These are phyloP conservation scores for Malassezia caprae DNA, from an alignment of 1,284 basidiomycete species.

Conservation along the genomic window DNA sequence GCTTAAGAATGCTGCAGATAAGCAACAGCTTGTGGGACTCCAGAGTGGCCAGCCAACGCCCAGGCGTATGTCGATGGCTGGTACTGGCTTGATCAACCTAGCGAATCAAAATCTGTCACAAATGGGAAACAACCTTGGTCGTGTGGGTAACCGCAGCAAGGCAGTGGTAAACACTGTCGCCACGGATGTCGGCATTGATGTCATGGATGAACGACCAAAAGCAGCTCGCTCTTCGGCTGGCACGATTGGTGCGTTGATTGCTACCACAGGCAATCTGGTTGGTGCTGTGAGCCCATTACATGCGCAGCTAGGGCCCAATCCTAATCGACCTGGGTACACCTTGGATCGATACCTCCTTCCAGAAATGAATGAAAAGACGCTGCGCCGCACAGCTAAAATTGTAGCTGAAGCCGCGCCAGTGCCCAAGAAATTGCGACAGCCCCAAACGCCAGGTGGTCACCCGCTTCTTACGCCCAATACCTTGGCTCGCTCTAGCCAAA, in stretches of 20 bases:
- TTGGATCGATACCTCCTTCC: constrained; percentile 55
- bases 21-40: not conserved
- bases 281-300: constrained; percentile 43
- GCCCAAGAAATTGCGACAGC: constrained; percentile 7
- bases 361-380: constrained; percentile 46
- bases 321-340: constrained; percentile 61
- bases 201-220: constrained; percentile 52
- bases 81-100: constrained; percentile 2
- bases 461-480: constrained; percentile 1
- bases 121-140: not conserved
- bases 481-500: not conserved
- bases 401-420: constrained; percentile 41
- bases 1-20: not conserved
- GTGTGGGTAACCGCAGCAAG: not conserved
- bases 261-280: constrained; percentile 58
- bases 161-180: constrained; percentile 34
- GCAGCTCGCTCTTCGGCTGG: constrained; percentile 57
- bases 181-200: constrained; percentile 36
- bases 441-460: not conserved
- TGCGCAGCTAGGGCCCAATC: constrained; percentile 56
- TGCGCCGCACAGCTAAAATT: constrained; percentile 42
- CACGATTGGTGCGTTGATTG: constrained; percentile 64
- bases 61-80: not conserved
- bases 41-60: not conserved
- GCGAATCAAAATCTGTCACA: not conserved